Evolutionary conservation across 2,329 filamentous ascomycete genomes (phyloP).

Genomic region (Podosphaera xanthii): DNA sequence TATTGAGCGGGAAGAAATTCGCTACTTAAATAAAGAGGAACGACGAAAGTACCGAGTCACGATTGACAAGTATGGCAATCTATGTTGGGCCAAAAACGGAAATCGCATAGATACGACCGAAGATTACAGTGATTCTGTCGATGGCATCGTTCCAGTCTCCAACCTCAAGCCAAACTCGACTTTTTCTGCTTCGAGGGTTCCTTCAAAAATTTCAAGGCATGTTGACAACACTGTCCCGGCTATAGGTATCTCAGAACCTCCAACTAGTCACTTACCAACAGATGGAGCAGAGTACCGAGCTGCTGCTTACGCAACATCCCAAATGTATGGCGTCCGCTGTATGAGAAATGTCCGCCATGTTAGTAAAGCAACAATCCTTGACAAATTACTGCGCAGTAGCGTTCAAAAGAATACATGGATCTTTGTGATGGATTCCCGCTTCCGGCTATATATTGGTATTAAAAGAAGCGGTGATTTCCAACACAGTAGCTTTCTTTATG

Average conservation of each 20-base stretch:
- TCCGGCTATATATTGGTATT: slow-evolving; percentile 72
- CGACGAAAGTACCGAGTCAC: slow-evolving; percentile 58
- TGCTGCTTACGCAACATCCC: slow-evolving; percentile 41
- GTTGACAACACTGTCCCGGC: background rate
- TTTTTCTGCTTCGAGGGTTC: slow-evolving; percentile 18
- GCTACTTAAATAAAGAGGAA: slow-evolving; percentile 68
- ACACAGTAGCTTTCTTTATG: slow-evolving; percentile 73
- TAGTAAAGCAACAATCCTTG: slow-evolving; percentile 49
- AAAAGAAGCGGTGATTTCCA: slow-evolving; percentile 78
- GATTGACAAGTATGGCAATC: slow-evolving; percentile 47
- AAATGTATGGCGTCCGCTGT: slow-evolving; percentile 36
- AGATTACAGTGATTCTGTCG: slow-evolving; percentile 55
- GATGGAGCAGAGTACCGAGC: slow-evolving; percentile 26
- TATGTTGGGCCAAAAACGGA: slow-evolving; percentile 77
- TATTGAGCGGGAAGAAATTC: slow-evolving; percentile 56
- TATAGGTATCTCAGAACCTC: slow-evolving; percentile 5
- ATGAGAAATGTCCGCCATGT: slow-evolving; percentile 40
- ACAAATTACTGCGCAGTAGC: slow-evolving; percentile 54
- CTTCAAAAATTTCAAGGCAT: background rate
- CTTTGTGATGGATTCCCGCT: slow-evolving; percentile 70
- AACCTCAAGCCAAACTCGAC: slow-evolving; percentile 29
- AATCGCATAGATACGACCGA: slow-evolving; percentile 53
- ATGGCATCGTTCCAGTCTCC: slow-evolving; percentile 42
- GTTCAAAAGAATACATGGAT: slow-evolving; percentile 85
- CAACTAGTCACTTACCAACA: slow-evolving; percentile 7